These are phyloP conservation scores for Megacollybia platyphylla DNA, from an alignment of 1,284 basidiomycete genomes.

Conservation along the genomic window DNA sequence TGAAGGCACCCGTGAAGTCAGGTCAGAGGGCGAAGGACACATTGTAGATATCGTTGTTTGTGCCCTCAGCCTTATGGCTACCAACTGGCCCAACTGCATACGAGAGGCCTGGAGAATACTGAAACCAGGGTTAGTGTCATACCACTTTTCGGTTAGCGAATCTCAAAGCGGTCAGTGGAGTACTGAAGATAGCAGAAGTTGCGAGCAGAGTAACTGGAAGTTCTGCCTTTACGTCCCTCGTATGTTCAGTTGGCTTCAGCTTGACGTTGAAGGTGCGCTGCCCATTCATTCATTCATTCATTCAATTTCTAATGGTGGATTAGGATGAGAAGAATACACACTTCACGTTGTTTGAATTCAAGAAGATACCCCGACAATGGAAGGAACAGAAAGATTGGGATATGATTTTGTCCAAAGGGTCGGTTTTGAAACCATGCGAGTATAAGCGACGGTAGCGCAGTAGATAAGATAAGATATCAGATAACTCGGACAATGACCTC, in stretches of 20 bases:
- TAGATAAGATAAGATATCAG: not conserved
- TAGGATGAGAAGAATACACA: conserved; percentile 80
- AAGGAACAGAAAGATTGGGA: conserved; percentile 53
- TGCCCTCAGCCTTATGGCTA: conserved; percentile 93
- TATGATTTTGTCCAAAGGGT: conserved; percentile 45
- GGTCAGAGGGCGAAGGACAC: conserved; percentile 42
- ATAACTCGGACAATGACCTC: conserved; percentile 13
- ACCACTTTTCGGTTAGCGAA: conserved; percentile 1
- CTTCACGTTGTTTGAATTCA: conserved; percentile 81
- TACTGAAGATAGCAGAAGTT: conserved; percentile 93
- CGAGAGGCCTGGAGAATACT: conserved; percentile 85
- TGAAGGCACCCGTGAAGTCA: conserved; percentile 32
- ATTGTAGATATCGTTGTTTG: conserved; percentile 89
- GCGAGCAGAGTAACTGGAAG: conserved; percentile 72
- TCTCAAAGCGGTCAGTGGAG: conserved; percentile 42
- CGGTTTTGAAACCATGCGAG: conserved; percentile 82
- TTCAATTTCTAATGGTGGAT: conserved; percentile 2
- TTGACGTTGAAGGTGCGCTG: conserved; percentile 56
- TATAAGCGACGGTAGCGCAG: conserved; percentile 79
- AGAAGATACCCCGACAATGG: conserved; percentile 40
- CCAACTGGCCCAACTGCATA: conserved; percentile 88
- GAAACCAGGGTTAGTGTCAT: conserved; percentile 52
- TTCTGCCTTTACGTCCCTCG: conserved; percentile 64
- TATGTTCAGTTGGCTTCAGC: conserved; percentile 73
- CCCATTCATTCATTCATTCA: conserved; percentile 1